These are phyloP conservation scores for Sutorius australiensis DNA, from an alignment of 768 basidiomycete species.

Conservation along the genomic window DNA sequence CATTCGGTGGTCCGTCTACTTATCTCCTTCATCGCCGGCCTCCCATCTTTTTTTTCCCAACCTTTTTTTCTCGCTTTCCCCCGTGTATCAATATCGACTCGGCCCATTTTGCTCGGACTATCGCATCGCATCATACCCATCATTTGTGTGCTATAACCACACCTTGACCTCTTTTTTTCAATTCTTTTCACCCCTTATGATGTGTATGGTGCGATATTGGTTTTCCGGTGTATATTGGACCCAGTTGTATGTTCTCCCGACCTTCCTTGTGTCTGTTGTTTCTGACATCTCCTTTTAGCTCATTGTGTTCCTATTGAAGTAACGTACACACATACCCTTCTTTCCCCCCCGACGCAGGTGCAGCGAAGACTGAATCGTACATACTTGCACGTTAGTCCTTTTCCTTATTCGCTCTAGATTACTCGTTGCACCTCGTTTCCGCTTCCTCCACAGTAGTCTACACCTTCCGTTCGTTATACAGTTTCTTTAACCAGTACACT, in stretches of 20 bases:
- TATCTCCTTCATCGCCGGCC: slow-evolving; percentile 12
- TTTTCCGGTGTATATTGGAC: slow-evolving; percentile 31
- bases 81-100: slow-evolving; percentile 34
- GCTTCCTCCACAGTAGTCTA: slow-evolving; percentile 18
- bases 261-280: neutral
- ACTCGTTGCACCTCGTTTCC: slow-evolving; percentile 15
- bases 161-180: neutral
- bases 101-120: slow-evolving; percentile 27
- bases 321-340: slow-evolving; percentile 30
- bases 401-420: slow-evolving; percentile 19
- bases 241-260: slow-evolving; percentile 19
- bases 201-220: slow-evolving; percentile 34
- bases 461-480: slow-evolving; percentile 25
- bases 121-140: slow-evolving; percentile 33
- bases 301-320: slow-evolving; percentile 26
- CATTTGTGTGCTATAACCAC: slow-evolving; percentile 25
- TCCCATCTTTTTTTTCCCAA: neutral
- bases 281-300: slow-evolving; percentile 16
- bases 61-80: neutral
- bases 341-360: slow-evolving; percentile 10
- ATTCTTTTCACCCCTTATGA: slow-evolving; percentile 3
- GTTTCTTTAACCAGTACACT: slow-evolving; percentile 25
- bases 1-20: slow-evolving; percentile 18
- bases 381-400: slow-evolving; percentile 17
- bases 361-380: slow-evolving; percentile 19